Evolutionary conservation across 1,284 basidiomycete genomes (phyloP).

Genomic region (Trametes versicolor): DNA sequence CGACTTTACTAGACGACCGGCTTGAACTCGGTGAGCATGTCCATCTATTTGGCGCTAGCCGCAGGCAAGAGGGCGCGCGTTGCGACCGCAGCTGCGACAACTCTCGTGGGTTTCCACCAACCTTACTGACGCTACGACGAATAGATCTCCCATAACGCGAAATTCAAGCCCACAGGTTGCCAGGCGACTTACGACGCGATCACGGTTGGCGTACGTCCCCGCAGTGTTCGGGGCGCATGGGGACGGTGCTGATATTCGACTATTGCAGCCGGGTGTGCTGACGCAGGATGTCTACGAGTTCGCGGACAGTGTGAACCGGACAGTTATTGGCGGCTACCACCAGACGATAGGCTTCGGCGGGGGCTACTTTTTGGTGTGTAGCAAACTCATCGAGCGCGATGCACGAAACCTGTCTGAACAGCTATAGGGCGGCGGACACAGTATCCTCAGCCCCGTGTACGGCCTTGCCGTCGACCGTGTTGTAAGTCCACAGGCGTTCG

Average conservation of each 20-base stretch:
- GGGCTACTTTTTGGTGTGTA: slow-evolving; percentile 43
- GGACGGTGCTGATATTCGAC: neutral
- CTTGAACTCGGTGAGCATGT: slow-evolving; percentile 39
- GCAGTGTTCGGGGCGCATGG: neutral
- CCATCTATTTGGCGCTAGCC: neutral
- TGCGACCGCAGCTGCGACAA: neutral
- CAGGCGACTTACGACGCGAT: slow-evolving; percentile 38
- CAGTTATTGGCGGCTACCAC: slow-evolving; percentile 46
- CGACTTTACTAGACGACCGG: slow-evolving; percentile 34
- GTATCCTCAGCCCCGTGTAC: slow-evolving; percentile 49
- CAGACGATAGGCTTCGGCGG: slow-evolving; percentile 45
- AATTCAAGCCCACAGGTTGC: slow-evolving; percentile 42
- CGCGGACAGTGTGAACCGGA: slow-evolving; percentile 45
- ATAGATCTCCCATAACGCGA: slow-evolving; percentile 35
- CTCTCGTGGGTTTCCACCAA: neutral
- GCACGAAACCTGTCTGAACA: neutral
- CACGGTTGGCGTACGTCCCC: slow-evolving; percentile 39
- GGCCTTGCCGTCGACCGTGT: slow-evolving; percentile 53
- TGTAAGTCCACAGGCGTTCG: slow-evolving; percentile 13
- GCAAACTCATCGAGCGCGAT: neutral
- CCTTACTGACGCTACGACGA: neutral
- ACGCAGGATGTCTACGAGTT: slow-evolving; percentile 45
- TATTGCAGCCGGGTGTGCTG: slow-evolving; percentile 39
- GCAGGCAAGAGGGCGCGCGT: neutral
- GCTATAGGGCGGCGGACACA: slow-evolving; percentile 59